Conservation (phyloP, 1,139 yeast genomes). For the Yamadazyma songkhlaensis region DNA sequence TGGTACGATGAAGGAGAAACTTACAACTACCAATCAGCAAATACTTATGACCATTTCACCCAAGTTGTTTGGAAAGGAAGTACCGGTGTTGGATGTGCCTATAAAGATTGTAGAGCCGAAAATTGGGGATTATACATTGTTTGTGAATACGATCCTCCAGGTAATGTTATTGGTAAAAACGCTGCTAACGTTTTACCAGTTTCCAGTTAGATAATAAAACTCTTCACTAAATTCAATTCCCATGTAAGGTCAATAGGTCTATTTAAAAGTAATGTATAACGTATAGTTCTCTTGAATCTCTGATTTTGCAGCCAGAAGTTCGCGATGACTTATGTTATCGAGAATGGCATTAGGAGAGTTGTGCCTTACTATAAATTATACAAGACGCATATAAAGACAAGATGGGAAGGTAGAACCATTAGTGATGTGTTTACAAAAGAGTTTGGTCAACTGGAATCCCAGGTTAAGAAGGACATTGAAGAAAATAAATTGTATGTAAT, state of each 20-base stretch:
- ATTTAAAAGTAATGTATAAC: constrained; percentile 3
- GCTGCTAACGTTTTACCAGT: constrained; percentile 46
- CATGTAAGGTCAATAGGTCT: not conserved
- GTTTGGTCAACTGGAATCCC: constrained; percentile 34
- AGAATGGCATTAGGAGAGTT: constrained; percentile 44
- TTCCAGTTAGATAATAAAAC: not conserved
- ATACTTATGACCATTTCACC: constrained; percentile 69
- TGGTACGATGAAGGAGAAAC: constrained; percentile 74
- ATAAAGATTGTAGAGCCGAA: constrained; percentile 45
- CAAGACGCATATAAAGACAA: constrained; percentile 41
- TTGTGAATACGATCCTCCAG: constrained; percentile 53
- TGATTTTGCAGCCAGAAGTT: not conserved
- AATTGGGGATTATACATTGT: constrained; percentile 51
- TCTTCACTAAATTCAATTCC: not conserved
- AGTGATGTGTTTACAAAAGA: constrained; percentile 43
- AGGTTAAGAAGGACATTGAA: constrained; percentile 21
- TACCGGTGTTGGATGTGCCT: constrained; percentile 74
- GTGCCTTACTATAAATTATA: constrained; percentile 42
- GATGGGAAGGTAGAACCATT: constrained; percentile 49
- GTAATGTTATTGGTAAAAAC: constrained; percentile 49
- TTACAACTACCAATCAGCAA: constrained; percentile 49
- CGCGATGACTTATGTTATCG: constrained; percentile 18
- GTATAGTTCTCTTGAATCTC: not conserved
- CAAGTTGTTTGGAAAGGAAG: constrained; percentile 80
- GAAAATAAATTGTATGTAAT: constrained; percentile 24